These are phyloP conservation scores for Coniochaeta sp. DNA, from an alignment of 2,329 filamentous ascomycete species.

Conservation along the genomic window DNA sequence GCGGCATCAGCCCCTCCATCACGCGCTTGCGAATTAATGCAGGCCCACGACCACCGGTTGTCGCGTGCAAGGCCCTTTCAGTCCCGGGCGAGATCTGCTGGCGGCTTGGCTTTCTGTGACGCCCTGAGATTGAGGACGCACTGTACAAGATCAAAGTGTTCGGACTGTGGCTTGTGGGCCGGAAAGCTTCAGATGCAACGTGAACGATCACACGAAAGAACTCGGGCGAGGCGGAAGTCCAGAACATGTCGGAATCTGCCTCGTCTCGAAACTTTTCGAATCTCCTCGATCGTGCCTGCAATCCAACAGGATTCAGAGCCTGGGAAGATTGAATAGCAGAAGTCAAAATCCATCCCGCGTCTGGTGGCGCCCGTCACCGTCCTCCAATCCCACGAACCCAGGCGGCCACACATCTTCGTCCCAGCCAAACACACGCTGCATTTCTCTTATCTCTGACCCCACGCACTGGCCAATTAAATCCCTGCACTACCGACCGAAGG, in stretches of 20 bases:
- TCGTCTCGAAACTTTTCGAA: background rate
- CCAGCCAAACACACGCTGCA: background rate
- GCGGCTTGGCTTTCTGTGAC: background rate
- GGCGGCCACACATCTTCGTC: background rate
- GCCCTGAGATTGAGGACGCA: background rate
- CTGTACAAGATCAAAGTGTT: background rate
- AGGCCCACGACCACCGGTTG: background rate
- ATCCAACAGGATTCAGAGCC: background rate
- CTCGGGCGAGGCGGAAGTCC: background rate
- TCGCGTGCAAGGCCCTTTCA: background rate
- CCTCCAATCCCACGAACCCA: constrained; percentile 5
- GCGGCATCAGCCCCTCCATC: background rate
- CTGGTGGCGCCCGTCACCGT: background rate
- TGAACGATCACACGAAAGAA: no score
- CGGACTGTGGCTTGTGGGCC: background rate
- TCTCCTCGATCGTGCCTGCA: background rate
- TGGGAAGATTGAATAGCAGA: background rate
- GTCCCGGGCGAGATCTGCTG: background rate
- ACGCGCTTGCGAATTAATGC: background rate
- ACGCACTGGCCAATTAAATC: constrained; percentile 8
- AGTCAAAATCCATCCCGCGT: constrained; percentile 1
- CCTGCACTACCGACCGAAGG: background rate
- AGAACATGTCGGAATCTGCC: background rate
- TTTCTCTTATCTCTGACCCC: constrained; percentile 13
- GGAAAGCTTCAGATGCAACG: no score